Evolutionary conservation across 305 asterid species (phyloP).

Genomic region (Solanum chacoense): DNA sequence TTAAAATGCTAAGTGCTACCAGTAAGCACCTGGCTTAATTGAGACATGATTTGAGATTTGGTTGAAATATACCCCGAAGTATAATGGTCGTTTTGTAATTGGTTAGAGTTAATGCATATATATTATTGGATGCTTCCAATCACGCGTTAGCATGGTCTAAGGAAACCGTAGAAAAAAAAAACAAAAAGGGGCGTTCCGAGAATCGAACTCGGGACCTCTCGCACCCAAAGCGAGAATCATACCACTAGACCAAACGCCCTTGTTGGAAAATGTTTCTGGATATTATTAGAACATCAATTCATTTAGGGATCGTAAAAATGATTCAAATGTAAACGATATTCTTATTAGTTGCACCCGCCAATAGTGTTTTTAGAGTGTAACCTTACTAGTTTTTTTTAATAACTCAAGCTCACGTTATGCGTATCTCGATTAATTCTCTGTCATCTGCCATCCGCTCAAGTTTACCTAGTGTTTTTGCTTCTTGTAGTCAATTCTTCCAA

Average conservation of each 20-base stretch:
- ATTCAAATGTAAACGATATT: neutral
- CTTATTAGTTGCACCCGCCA: neutral
- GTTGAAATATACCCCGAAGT: neutral
- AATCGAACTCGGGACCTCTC: conserved; percentile 98
- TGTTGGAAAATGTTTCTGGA: no score
- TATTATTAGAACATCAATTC: neutral
- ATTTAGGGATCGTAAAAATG: neutral
- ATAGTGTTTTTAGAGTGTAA: neutral
- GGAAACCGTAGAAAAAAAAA: neutral
- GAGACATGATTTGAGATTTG: neutral
- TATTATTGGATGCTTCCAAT: neutral
- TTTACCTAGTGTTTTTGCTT: neutral
- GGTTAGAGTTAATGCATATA: neutral
- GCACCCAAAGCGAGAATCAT: conserved; percentile 98
- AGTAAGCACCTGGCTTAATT: neutral
- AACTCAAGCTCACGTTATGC: neutral
- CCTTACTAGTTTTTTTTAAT: neutral
- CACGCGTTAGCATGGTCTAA: neutral
- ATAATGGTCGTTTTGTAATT: neutral
- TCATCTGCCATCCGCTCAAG: neutral
- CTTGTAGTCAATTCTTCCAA: neutral
- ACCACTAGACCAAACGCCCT: conserved; percentile 34
- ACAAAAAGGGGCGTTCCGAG: conserved; percentile 58
- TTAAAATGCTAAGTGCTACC: neutral
- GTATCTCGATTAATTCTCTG: neutral